These are phyloP conservation scores for Corymbia calophylla DNA, from an alignment of 441 rosid species.

Conservation along the genomic window DNA sequence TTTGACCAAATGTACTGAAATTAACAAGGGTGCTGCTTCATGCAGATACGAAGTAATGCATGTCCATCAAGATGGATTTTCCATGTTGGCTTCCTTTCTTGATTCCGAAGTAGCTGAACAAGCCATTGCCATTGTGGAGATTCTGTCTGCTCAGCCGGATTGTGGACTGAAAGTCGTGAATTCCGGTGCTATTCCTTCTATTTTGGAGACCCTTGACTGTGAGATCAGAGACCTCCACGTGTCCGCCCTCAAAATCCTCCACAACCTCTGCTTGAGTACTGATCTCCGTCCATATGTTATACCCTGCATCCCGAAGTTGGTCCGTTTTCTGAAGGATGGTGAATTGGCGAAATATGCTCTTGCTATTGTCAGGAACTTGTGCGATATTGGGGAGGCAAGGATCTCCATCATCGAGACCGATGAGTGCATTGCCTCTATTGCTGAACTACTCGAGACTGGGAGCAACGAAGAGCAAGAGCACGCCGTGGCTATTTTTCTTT, in stretches of 20 bases:
- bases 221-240: conserved; percentile 28
- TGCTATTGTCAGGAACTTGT: conserved; percentile 42
- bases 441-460: conserved; percentile 45
- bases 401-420: conserved; percentile 45
- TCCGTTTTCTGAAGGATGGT: conserved; percentile 34
- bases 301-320: conserved; percentile 45
- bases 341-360: conserved; percentile 37
- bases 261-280: conserved; percentile 38
- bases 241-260: conserved; percentile 46
- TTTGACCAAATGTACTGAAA: not conserved
- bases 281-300: conserved; percentile 39
- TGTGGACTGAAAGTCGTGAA: conserved; percentile 35
- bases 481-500: conserved; percentile 54
- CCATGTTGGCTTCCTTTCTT: conserved; percentile 42
- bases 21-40: conserved; percentile 3
- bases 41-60: conserved; percentile 40
- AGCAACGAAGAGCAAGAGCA: conserved; percentile 62
- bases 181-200: conserved; percentile 43
- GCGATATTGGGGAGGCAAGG: conserved; percentile 47
- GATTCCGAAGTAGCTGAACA: conserved; percentile 48
- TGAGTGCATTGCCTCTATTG: conserved; percentile 53
- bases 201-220: conserved; percentile 38
- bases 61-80: conserved; percentile 38
- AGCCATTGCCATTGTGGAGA: conserved; percentile 43
- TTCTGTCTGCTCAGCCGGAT: conserved; percentile 34